Evolutionary conservation across 495 filamentous ascomycete genomes (phyloP).

Genomic region (Penicillium chermesinum): DNA sequence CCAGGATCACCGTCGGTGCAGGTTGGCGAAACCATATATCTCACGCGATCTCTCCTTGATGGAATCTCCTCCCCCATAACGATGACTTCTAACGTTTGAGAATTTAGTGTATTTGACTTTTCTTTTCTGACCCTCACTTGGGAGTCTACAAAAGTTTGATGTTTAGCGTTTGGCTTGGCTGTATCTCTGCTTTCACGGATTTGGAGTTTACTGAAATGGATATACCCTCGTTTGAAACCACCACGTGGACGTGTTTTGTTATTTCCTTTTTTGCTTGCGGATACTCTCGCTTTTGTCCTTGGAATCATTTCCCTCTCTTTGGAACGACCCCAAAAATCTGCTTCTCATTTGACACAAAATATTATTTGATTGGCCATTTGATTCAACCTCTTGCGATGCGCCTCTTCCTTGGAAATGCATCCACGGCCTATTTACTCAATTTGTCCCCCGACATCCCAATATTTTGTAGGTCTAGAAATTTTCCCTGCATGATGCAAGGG

Average conservation of each 20-base stretch:
- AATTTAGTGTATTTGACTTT: neutral
- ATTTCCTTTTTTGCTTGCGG: neutral
- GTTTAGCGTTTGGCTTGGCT: slow-evolving; percentile 2
- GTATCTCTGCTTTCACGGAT: neutral
- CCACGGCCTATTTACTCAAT: too few relatives aligned
- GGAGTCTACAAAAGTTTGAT: slow-evolving; percentile 10
- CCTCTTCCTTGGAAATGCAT: too few relatives aligned
- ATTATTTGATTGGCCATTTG: neutral
- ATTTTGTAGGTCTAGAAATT: neutral
- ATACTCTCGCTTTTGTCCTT: neutral
- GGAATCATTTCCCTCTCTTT: neutral
- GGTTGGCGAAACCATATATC: slow-evolving; percentile 21
- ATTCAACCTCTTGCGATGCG: neutral
- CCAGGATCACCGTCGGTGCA: slow-evolving; percentile 21
- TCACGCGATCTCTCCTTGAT: slow-evolving; percentile 17
- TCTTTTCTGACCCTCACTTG: neutral
- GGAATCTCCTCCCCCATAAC: slow-evolving; percentile 10
- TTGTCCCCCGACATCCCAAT: too few relatives aligned
- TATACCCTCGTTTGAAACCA: slow-evolving; percentile 17
- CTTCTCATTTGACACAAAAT: neutral
- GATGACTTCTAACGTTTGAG: neutral
- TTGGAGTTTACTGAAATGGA: slow-evolving; percentile 3
- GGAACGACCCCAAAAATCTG: neutral
- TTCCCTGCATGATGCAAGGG: neutral
- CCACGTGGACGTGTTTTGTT: neutral